Evolutionary conservation across 495 filamentous ascomycete genomes (phyloP).

Genomic region (Talaromyces liani): DNA sequence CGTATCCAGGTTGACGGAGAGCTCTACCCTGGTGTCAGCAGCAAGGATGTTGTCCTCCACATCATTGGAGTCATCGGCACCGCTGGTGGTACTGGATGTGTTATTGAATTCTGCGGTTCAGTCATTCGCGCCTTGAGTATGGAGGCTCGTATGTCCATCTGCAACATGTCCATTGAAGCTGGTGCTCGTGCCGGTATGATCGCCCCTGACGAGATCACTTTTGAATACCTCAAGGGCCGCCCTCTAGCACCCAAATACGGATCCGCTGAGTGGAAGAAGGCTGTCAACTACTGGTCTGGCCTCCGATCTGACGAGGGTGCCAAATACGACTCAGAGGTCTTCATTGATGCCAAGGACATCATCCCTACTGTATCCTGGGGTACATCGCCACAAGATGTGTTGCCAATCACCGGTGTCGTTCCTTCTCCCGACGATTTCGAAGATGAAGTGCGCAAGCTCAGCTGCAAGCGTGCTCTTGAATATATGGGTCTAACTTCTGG

Average conservation of each 20-base stretch:
- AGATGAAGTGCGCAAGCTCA: constrained; percentile 66
- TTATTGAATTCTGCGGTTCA: constrained; percentile 95
- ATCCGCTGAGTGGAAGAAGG: constrained; percentile 83
- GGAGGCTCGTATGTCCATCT: constrained; percentile 98
- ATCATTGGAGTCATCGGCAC: constrained; percentile 93
- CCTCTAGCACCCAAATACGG: constrained; percentile 81
- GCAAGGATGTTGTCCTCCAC: constrained; percentile 93
- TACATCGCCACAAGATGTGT: constrained; percentile 91
- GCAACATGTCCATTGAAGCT: constrained; percentile 99
- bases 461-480: constrained; percentile 74
- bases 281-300: constrained; percentile 80
- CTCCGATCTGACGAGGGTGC: constrained; percentile 79
- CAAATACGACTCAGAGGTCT: constrained; percentile 77
- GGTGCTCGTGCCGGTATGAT: constrained; percentile 96
- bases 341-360: constrained; percentile 87
- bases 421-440: constrained; percentile 82
- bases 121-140: constrained; percentile 86
- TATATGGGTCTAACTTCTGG: constrained; percentile 91
- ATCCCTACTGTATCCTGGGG: constrained; percentile 93
- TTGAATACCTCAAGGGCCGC: constrained; percentile 86
- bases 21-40: constrained; percentile 85
- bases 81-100: constrained; percentile 86
- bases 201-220: constrained; percentile 87
- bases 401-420: constrained; percentile 84
- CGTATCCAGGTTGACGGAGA: constrained; percentile 88